Base-by-base conservation (phyloP, 2,329 filamentous ascomycete genomes). In the Cladorrhinum sp. region DNA sequence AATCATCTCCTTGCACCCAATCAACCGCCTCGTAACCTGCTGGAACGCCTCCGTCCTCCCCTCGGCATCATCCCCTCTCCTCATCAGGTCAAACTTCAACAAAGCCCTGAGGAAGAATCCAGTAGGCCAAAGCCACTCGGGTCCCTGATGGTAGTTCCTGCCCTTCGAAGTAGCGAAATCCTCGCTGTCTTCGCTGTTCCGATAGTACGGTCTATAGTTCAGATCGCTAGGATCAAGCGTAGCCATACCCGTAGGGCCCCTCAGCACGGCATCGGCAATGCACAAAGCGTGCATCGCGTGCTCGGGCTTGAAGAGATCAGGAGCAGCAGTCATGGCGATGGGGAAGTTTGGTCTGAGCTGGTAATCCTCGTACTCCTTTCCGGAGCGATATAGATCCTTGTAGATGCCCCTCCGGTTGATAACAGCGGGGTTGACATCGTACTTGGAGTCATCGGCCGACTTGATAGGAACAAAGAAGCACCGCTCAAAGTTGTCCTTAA, bases 41-140 rank as follows among this genome's bases (percentile, higher is more conserved):
- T 98, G 93, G 80, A 96, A 96, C 3, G 90, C 90, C 75, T 98
- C 95, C 0, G 88, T 89, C 29, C 87, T 84, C 64, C 89, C 91
- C 69, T 91, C 84, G 3, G 77, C 72, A 55, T 72, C 81, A 0
- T 75, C 76, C 64, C 82, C 81, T 53, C 91, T 83, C 27, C 92
- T 82, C 78, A 84, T 82, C 54, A 98, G 78, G 72, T 97, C 92
- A 70, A 98, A 98, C 74, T 92, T 90, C 64, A 99, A 82, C 65
- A 99, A 79, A 1, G 95, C 95, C 53, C 96, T 87, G 22, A 97
- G 81, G 81, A 96, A 99, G 79, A 92, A 99, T 3, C 95, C 95
- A 1, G 92, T 93, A 0, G 93, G 96, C 95, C 95, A 99, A 23
- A 97, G 78, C 95, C 95, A 99, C 74, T 99, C 95, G 0, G 95